Conservation (phyloP, 257 asterid genomes). For the Pogostemon cablin region DNA sequence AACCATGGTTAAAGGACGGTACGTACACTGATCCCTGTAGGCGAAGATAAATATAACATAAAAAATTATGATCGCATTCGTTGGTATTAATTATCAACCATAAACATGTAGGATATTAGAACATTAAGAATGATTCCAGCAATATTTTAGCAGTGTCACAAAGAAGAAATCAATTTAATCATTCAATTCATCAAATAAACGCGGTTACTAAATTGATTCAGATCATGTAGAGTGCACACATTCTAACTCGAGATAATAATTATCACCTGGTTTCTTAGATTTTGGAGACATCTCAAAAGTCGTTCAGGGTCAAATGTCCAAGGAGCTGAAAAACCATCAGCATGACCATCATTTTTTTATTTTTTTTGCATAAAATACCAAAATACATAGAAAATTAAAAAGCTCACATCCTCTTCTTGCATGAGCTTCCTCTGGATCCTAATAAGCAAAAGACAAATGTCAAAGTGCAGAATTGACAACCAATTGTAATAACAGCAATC, state of each 20-base stretch:
- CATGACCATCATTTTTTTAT: slow-evolving; percentile 29
- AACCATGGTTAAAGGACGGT: slow-evolving; percentile 96
- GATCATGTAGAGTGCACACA: slow-evolving; percentile 1
- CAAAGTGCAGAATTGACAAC: slow-evolving; percentile 30
- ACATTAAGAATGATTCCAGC: background rate
- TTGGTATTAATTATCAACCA: background rate
- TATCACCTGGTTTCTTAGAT: slow-evolving; percentile 66
- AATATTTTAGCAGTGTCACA: slow-evolving; percentile 21
- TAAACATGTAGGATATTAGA: background rate
- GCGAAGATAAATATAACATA: slow-evolving; percentile 25
- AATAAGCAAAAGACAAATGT: slow-evolving; percentile 37
- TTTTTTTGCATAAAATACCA: slow-evolving; percentile 24
- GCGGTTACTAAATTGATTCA: background rate
- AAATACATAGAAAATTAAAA: slow-evolving; percentile 22
- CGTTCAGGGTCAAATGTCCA: slow-evolving; percentile 91
- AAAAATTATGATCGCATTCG: slow-evolving; percentile 11
- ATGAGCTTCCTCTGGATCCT: slow-evolving; percentile 96
- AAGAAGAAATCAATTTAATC: slow-evolving; percentile 18
- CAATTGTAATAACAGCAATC: slow-evolving; percentile 1
- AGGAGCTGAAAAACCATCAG: slow-evolving; percentile 66
- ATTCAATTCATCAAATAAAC: background rate
- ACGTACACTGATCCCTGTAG: slow-evolving; percentile 79
- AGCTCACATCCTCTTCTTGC: slow-evolving; percentile 94
- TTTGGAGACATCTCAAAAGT: slow-evolving; percentile 64
- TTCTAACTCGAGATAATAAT: slow-evolving; percentile 28